Conservation (phyloP, 2,329 filamentous ascomycete genomes). For the Neonectria sp. region DNA sequence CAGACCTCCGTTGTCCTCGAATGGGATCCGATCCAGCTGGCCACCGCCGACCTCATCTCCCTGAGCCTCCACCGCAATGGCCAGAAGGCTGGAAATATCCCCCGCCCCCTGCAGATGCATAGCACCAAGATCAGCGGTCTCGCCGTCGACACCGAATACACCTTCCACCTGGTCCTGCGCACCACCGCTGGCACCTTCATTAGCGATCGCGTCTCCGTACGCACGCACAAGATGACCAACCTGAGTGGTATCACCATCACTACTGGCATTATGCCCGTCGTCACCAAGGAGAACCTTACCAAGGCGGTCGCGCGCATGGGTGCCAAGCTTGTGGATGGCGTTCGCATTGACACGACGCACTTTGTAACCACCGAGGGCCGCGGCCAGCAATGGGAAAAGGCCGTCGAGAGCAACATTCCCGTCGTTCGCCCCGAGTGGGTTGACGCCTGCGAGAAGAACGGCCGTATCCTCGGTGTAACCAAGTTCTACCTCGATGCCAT, state of each 20-base stretch:
- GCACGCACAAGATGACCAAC: constrained; percentile 99
- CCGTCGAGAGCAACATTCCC: constrained; percentile 97
- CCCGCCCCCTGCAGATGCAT: constrained; percentile 86
- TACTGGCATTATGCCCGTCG: constrained; percentile 84
- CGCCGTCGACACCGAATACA: constrained; percentile 96
- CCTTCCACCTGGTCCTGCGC: constrained; percentile 91
- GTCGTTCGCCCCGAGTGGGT: constrained; percentile 98
- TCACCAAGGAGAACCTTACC: constrained; percentile 80
- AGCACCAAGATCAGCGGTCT: constrained; percentile 97
- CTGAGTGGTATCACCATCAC: constrained; percentile 96
- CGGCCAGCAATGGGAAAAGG: constrained; percentile 94
- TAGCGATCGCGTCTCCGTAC: constrained; percentile 86
- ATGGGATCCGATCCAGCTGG: constrained; percentile 95
- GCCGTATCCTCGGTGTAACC: constrained; percentile 92
- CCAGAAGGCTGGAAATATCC: constrained; percentile 96
- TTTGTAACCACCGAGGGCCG: constrained; percentile 97
- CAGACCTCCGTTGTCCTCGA: constrained; percentile 99
- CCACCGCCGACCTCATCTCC: constrained; percentile 91
- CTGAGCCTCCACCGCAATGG: constrained; percentile 95
- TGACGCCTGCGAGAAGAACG: constrained; percentile 94
- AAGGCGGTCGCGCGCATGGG: constrained; percentile 89
- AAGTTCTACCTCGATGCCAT: constrained; percentile 95
- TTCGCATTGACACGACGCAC: constrained; percentile 97
- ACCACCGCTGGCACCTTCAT: constrained; percentile 91
- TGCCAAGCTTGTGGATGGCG: constrained; percentile 89